Evolutionary conservation across 352 stramenopile genomes (phyloP).

Genomic region (Paralagenidium karlingii): DNA sequence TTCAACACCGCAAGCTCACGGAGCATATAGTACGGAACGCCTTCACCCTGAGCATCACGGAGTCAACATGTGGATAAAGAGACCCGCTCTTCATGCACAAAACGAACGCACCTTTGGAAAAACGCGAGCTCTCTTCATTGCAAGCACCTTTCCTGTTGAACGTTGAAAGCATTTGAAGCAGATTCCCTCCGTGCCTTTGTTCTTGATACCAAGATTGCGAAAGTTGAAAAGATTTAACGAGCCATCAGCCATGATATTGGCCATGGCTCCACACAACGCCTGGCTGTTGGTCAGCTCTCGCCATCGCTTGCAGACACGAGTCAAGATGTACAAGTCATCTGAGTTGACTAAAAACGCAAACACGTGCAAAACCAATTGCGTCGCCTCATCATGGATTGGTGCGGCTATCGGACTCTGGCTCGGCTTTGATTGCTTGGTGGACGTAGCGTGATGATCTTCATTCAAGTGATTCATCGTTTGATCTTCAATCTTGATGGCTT

Average conservation of each 20-base stretch:
- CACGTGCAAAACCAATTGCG: slow-evolving; percentile 80
- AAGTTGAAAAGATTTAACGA: slow-evolving; percentile 82
- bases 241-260: slow-evolving; percentile 51
- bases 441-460: too few species aligned
- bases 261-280: slow-evolving; percentile 55
- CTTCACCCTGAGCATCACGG: slow-evolving; percentile 46
- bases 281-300: slow-evolving; percentile 60
- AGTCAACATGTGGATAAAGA: background rate
- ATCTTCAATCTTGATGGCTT: too few species aligned
- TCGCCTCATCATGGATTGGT: too few species aligned
- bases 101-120: slow-evolving; percentile 56
- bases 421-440: too few species aligned
- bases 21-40: slow-evolving; percentile 90
- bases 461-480: too few species aligned
- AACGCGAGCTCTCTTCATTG: slow-evolving; percentile 81
- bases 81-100: too few species aligned
- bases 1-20: slow-evolving; percentile 81
- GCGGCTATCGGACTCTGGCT: too few species aligned
- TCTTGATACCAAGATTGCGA: slow-evolving; percentile 82
- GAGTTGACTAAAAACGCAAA: slow-evolving; percentile 74
- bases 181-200: slow-evolving; percentile 81
- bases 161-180: slow-evolving; percentile 82
- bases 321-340: slow-evolving; percentile 61
- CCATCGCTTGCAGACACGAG: slow-evolving; percentile 71
- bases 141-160: slow-evolving; percentile 71